Evolutionary conservation across 768 basidiomycete genomes (phyloP).

Genomic region (Amanita inopinata): DNA sequence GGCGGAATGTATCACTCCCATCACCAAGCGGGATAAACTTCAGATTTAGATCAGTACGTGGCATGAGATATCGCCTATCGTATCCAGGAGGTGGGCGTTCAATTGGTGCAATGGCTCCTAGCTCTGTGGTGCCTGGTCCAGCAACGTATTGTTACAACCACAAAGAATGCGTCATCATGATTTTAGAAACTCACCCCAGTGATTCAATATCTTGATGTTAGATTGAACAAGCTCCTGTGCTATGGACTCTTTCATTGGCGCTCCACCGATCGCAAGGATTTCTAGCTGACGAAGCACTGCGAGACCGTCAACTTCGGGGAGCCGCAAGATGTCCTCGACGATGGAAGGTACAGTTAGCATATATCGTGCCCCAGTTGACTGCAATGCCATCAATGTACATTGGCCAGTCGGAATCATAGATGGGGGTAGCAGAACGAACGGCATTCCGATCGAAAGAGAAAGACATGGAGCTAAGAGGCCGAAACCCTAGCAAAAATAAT

Average conservation of each 20-base stretch:
- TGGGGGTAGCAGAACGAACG: constrained; percentile 26
- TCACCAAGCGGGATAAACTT: constrained; percentile 19
- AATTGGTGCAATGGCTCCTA: constrained; percentile 28
- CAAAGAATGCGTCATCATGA: not conserved
- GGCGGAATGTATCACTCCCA: constrained; percentile 17
- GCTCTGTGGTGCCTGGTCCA: constrained; percentile 24
- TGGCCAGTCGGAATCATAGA: constrained; percentile 27
- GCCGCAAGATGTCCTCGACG: constrained; percentile 24
- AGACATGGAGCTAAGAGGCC: constrained; percentile 26
- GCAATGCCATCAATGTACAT: constrained; percentile 17
- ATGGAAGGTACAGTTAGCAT: constrained; percentile 31
- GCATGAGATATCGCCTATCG: constrained; percentile 29
- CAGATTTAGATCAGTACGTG: constrained; percentile 23
- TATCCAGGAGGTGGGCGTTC: constrained; percentile 20
- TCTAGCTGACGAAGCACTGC: constrained; percentile 21
- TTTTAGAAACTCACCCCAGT: constrained; percentile 24
- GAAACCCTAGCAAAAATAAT: constrained; percentile 20
- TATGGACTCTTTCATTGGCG: constrained; percentile 28
- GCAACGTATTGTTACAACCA: not conserved
- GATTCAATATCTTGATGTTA: constrained; percentile 28
- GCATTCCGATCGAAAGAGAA: constrained; percentile 28
- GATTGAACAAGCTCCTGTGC: constrained; percentile 19
- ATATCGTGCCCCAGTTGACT: constrained; percentile 21
- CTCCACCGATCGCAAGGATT: constrained; percentile 28
- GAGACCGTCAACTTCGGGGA: constrained; percentile 19